Evolutionary conservation across 2,329 filamentous ascomycete genomes (phyloP), one percentile per base, ranked within the genome.

Genomic region (Monascus ruber): DNA sequence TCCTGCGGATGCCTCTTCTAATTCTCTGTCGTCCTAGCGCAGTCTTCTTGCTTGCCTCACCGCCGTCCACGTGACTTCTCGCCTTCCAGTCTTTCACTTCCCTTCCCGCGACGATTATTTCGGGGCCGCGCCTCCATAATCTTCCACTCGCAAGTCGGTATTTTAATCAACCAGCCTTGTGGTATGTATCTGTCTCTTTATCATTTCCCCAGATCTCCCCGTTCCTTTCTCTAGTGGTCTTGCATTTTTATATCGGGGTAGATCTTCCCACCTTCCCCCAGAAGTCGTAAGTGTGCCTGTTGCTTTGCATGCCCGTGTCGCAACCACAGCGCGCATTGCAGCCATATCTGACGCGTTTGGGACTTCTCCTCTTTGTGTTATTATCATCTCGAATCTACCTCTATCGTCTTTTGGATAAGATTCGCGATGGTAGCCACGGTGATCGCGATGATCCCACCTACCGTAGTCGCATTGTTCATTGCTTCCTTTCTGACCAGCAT

Each of bases 101-200:
- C 39, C 41, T 34, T 40, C 42, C 47, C 47, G 56, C 55, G 48
- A 53, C 56, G 54, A 47, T 53, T 54, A 58, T 60, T 58, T 54
- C 56, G 58, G 59, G 52, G 54, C 51, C 44, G 54, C 55, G 56
- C 51, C 47, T 55, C 52, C 6, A 29, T 29, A 54, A 55, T 53
- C 51, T 49, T 56, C 52, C 56, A 55, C 51, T 58, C 54, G 54
- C 53, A 54, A 60, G 51, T 59, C 56, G 56, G 56, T 53, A 58
- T 54, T 50, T 55, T 49, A 60, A 50, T 59, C 47, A 52, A 54
- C 55, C 58, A 62, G 50, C 58, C 58, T 63, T 57, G 58, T 63
- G 58, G 60, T 63, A 63, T 57, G 60, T 63, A 55, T 40, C 40
- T 46, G 34, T 33, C 47, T 45, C 37, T 24, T 44, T 35, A 39